Evolutionary conservation across 2,329 filamentous ascomycete species (phyloP), one percentile per base, ranked within the genome.

Genomic region (Orbilia oligospora): DNA sequence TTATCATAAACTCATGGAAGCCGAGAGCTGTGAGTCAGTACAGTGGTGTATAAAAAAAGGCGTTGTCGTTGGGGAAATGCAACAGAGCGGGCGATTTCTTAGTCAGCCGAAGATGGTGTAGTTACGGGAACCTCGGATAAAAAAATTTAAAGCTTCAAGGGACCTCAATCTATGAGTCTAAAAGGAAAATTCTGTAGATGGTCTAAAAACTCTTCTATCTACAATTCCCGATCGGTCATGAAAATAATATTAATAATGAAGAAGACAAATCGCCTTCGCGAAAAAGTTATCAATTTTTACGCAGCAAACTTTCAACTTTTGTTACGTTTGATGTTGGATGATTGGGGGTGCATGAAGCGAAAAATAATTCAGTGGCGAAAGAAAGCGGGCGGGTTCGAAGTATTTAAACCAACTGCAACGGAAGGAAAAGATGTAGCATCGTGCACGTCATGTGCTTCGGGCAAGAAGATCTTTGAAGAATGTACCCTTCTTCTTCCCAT

Each of bases 401-500:
- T 73, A 73, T 73, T 73, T 73, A 73, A 73, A 65, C 58, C 58
- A 27, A 55, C 55, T 58, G 61, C 48, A 3, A 24, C 22, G 12
- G 27, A 58, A 58, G n/a, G 20, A 58, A 58, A 36, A 18, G 27
- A 12, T 12, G 6, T 46, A 46, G n/a, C 44, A 46, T 18, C 16
- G 27, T 30, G 27, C 27, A 46, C 8, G 61, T 66, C 69, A 65
- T 72, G 69, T 66, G 67, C 48, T 12, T 27, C 53, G 22, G 46
- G 48, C 6, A 46, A 46, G 70, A 67, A 66, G 41, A 73, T 67
- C 51, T 67, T 67, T 55, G 55, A 61, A 73, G 6, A 24, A 24
- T 24, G 36, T 44, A 44, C 51, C 56, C 24, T 73, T 67, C 22
- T 51, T 49, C 22, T 51, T 24, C n/a, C 66, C 49, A 12, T 63